phyloP scores from a whole-genome alignment of 148 eudicot species.

The Suaeda aralocaspica region DNA sequence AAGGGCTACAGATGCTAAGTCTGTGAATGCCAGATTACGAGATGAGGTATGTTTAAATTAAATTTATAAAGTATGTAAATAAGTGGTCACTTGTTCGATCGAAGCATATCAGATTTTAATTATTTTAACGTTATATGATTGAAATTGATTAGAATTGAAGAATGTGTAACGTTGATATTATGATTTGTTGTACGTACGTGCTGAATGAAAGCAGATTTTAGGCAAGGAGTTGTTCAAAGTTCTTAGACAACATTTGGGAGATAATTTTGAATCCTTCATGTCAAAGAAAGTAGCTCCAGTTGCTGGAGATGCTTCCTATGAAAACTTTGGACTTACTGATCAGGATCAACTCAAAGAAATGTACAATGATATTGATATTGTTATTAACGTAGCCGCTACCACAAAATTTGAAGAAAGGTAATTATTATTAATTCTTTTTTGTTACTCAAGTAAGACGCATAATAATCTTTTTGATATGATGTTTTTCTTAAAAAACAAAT shows the following conservation, averaged over 20 bases:
- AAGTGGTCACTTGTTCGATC: no score
- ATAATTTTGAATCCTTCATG: constrained; percentile 15
- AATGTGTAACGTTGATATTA: neutral
- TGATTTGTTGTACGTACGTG: neutral
- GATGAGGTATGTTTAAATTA: neutral
- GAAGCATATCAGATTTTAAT: neutral
- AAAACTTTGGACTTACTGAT: constrained; percentile 13
- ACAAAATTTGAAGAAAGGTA: constrained; percentile 29
- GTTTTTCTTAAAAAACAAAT: no score
- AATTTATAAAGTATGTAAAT: neutral
- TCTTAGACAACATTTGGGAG: constrained; percentile 8
- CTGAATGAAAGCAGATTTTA: constrained; percentile 21
- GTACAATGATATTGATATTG: constrained; percentile 13
- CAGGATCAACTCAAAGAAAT: neutral
- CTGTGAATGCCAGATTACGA: neutral
- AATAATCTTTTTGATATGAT: neutral
- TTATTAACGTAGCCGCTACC: constrained; percentile 23
- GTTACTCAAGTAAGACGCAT: neutral
- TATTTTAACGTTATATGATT: no score
- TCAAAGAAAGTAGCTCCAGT: constrained; percentile 17
- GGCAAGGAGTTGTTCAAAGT: constrained; percentile 28
- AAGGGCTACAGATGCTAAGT: neutral
- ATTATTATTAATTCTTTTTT: neutral
- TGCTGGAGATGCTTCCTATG: constrained; percentile 20
- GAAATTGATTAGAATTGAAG: no score